Conservation (phyloP, 345 rosid genomes). For the Gossypioides kirkii region DNA sequence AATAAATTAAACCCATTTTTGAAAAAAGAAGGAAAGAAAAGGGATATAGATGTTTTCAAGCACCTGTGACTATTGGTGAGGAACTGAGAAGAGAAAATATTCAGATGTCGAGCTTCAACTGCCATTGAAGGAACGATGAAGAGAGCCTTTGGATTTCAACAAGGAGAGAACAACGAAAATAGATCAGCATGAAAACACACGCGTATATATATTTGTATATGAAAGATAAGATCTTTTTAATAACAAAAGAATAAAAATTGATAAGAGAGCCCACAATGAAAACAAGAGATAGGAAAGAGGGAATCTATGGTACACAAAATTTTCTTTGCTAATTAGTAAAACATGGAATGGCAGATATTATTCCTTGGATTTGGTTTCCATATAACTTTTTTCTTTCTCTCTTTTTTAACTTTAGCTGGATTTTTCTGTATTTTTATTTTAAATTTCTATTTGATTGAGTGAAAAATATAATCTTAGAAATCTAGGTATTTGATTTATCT, state of each 20-base stretch:
- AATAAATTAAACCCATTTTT: not conserved
- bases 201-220: not conserved
- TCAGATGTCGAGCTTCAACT: constrained; percentile 48
- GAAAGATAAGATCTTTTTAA: not conserved
- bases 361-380: constrained; percentile 8
- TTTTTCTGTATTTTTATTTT: not conserved
- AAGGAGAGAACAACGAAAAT: constrained; percentile 4
- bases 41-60: not conserved
- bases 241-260: too few species aligned
- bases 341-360: constrained; percentile 18
- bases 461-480: too few species aligned
- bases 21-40: not conserved
- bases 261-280: constrained; percentile 27
- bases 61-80: constrained; percentile 30
- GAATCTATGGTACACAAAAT: constrained; percentile 11
- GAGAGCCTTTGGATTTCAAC: constrained; percentile 22
- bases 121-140: constrained; percentile 36
- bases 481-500: too few species aligned
- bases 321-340: not conserved
- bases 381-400: not conserved
- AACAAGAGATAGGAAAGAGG: not conserved
- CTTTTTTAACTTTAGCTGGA: not conserved
- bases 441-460: too few species aligned
- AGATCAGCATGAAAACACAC: constrained; percentile 12
- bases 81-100: constrained; percentile 38